Percentiles rank a stretch among this genome's conserved stretches.
phyloP scores from a whole-genome alignment of 2,329 filamentous ascomycete species.

The Paraconiothyrium brasiliense region DNA sequence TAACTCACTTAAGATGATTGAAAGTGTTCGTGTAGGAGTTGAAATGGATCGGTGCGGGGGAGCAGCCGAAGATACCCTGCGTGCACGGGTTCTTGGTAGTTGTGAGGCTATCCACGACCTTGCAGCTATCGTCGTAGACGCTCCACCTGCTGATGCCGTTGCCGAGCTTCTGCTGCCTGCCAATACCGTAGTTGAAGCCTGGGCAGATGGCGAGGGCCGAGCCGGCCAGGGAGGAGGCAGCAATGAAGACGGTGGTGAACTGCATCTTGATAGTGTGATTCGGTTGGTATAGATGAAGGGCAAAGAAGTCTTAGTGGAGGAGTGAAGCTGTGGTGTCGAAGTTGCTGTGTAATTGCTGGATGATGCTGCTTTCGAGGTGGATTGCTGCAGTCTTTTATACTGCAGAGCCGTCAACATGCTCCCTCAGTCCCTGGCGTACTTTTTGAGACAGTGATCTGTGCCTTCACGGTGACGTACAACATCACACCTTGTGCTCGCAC shows the following conservation, averaged over 20 bases:
- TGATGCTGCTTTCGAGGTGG: not conserved
- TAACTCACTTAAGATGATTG: not conserved
- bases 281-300: not conserved
- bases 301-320: not conserved
- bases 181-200: conserved; percentile 16
- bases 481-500: not conserved
- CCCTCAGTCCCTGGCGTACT: not conserved
- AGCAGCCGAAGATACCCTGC: conserved; percentile 12
- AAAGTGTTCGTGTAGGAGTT: conserved; percentile 11
- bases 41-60: conserved; percentile 2
- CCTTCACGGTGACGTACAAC: not conserved
- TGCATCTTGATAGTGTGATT: conserved; percentile 10
- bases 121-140: conserved; percentile 10
- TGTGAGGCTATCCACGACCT: conserved; percentile 9
- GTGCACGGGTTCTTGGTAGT: conserved; percentile 13
- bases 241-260: conserved; percentile 4
- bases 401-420: not conserved
- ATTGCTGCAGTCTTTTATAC: not conserved
- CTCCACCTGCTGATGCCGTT: conserved; percentile 4
- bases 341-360: not conserved
- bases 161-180: conserved; percentile 6
- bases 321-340: not conserved
- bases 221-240: conserved; percentile 5
- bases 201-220: conserved; percentile 14
- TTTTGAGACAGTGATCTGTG: not conserved